Evolutionary conservation across 768 basidiomycete species (phyloP).

Genomic region (Mycena polygramma): DNA sequence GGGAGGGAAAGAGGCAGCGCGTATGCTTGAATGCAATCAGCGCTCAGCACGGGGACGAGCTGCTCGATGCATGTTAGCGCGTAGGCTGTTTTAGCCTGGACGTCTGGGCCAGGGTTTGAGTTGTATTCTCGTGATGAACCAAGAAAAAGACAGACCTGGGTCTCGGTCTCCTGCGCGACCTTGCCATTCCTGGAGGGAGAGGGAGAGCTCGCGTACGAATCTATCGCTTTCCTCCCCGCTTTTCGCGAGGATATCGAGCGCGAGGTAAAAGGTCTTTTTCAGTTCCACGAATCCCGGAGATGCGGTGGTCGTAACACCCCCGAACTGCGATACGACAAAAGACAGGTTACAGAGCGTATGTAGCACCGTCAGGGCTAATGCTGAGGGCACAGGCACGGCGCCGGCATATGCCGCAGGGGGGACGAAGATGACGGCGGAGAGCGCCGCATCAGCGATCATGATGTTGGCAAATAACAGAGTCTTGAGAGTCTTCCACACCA

Average conservation of each 20-base stretch:
- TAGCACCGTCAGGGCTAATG: slow-evolving; percentile 68
- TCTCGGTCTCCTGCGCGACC: slow-evolving; percentile 4
- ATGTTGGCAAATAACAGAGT: slow-evolving; percentile 80
- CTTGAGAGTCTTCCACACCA: slow-evolving; percentile 78
- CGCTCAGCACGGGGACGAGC: slow-evolving; percentile 72
- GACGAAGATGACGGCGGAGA: slow-evolving; percentile 68
- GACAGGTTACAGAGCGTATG: slow-evolving; percentile 75
- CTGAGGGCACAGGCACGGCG: slow-evolving; percentile 47
- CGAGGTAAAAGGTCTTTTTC: slow-evolving; percentile 80
- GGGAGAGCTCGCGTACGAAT: slow-evolving; percentile 45
- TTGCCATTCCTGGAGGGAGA: slow-evolving; percentile 21
- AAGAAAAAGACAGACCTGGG: slow-evolving; percentile 10
- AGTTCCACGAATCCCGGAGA: slow-evolving; percentile 75
- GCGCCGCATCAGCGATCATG: slow-evolving; percentile 75
- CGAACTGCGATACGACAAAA: slow-evolving; percentile 85
- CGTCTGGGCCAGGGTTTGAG: slow-evolving; percentile 25
- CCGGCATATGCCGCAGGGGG: slow-evolving; percentile 51
- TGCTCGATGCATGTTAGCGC: slow-evolving; percentile 84
- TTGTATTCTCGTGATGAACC: not conserved
- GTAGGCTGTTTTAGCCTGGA: slow-evolving; percentile 68
- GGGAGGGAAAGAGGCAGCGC: slow-evolving; percentile 76
- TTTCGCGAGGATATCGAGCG: slow-evolving; percentile 77
- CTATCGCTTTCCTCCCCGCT: slow-evolving; percentile 48
- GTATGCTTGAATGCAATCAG: slow-evolving; percentile 62
- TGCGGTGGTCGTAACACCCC: slow-evolving; percentile 71